Evolutionary conservation across 768 basidiomycete genomes (phyloP), one percentile per base, ranked within the genome.

Genomic region (Boletus edulis): DNA sequence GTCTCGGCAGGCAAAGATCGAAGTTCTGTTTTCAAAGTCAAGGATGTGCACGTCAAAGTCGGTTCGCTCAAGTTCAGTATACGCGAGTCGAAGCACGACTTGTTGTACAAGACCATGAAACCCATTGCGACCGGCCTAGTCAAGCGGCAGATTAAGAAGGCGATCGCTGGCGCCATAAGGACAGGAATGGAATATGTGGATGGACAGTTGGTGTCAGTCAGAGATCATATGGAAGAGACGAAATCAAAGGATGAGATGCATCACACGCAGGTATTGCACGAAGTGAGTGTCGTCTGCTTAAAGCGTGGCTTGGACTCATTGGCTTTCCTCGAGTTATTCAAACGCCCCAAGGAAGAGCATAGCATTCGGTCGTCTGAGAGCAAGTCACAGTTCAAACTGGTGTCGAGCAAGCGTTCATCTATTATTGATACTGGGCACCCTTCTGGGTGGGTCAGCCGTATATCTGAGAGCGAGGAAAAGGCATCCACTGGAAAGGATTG

Each of bases 51-150:
- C 43, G 89, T 91, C 69, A 91, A 92, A 67, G 86, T 98, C 51
- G 91, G 89, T 63, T 79, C 85, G 15, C 81, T 98, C 63, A 94
- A 89, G 73, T 96, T 95, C 74, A 82, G 85, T 24, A 91, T 99
- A 62, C 84, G 93, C 5, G 94, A 98, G 60, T 82, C 87, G 58
- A 95, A 94, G 73, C 94, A 97, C 73, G 89, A 94, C 64, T 72
- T 89, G 24, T 69, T 95, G 58, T 96, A 95, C 79, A 93, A 89
- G 78, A 87, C 90, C 0, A 61, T 97, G 38, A 83, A 81, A 50
- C 87, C 89, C 4, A 78, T 94, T 39, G 90, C 90, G 13, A 93
- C 85, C 2, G 83, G 82, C 7, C 75, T 97, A 38, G 85, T 99
- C 63, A 95, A 94, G 81, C 81, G 77, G 61, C 68, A 84, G 61